Evolutionary conservation across 768 basidiomycete genomes (phyloP).

Genomic region (Hericium rajendrae): DNA sequence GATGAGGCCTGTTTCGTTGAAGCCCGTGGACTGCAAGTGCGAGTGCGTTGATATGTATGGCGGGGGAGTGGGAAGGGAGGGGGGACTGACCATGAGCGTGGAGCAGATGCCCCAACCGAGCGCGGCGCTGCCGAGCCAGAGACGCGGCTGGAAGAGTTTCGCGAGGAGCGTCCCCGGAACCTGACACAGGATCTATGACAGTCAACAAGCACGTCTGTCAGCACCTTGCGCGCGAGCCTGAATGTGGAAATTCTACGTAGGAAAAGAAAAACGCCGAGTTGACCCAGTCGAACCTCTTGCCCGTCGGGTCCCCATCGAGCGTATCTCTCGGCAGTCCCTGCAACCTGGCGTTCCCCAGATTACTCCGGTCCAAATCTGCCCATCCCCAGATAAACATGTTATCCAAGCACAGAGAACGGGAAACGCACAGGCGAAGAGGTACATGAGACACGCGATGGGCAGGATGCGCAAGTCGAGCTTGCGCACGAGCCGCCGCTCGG

Average conservation of each 20-base stretch:
- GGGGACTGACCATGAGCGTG: conserved; percentile 47
- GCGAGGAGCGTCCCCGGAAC: conserved; percentile 56
- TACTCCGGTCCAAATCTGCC: conserved; percentile 60
- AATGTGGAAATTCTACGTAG: conserved; percentile 38
- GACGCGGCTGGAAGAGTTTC: conserved; percentile 58
- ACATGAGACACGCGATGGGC: conserved; percentile 64
- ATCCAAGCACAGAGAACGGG: background rate
- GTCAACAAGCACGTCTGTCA: background rate
- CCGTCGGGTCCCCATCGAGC: conserved; percentile 59
- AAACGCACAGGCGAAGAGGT: conserved; percentile 64
- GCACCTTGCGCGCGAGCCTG: background rate
- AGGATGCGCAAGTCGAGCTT: conserved; percentile 62
- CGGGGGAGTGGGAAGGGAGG: background rate
- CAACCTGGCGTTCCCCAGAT: conserved; percentile 71
- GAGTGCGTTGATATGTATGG: background rate
- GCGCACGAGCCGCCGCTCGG: conserved; percentile 46
- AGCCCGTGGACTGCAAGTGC: conserved; percentile 43
- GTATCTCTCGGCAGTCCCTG: conserved; percentile 57
- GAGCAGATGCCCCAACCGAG: conserved; percentile 73
- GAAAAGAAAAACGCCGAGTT: conserved; percentile 74
- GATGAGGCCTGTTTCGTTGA: conserved; percentile 50
- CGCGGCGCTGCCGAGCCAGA: conserved; percentile 57
- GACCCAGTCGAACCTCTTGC: conserved; percentile 67
- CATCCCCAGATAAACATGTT: background rate
- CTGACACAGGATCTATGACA: conserved; percentile 54